Evolutionary conservation across 2,329 filamentous ascomycete genomes (phyloP), one percentile per base, ranked within the genome.

Genomic region (Graphium sp.): DNA sequence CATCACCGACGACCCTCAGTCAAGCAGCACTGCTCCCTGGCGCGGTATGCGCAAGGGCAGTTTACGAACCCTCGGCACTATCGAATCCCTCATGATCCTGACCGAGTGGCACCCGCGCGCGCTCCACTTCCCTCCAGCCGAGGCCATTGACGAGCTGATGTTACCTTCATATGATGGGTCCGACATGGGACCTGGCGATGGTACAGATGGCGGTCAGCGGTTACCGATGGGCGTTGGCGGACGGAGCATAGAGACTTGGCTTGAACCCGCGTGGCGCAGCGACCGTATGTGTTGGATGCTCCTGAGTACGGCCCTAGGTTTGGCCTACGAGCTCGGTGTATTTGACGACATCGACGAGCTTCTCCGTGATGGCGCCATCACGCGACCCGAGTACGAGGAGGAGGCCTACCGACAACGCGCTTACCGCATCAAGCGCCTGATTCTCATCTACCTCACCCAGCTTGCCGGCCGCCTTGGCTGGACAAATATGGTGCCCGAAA

Each of bases 261-360:
- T 95, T 4, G 89, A 98, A 49, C 89, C 89, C 3, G 87, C 83
- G 7, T 94, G 87, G 83, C 68, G 87, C 41, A 83, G 78, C 37
- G 87, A 94, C 44, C 78, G 84, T 31, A 92, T 94, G 81, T 92
- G 82, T 46, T 94, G 87, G 87, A 94, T 94, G 83, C 60, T 95
- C 10, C 64, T 95, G 18, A 91, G 83, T 44, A 91, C 84, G 21
- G 84, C 83, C 10, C 80, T 87, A 58, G 80, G 84, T 2, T 60
- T 95, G 21, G 83, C 81, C 0, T 92, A 92, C 39, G 89, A 98
- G 49, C 70, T 98, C 18, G 89, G 89, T 8, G 83, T 98, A 3
- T 98, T 95, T 41, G 89, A 95, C 39, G 74, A 85, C 33, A 82
- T 85, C 37, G 82, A 80, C 33, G 79, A 85, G 41, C 46, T 72